phyloP scores from a whole-genome alignment of 2,329 filamentous ascomycete genomes.

The Fusarium sp. region DNA sequence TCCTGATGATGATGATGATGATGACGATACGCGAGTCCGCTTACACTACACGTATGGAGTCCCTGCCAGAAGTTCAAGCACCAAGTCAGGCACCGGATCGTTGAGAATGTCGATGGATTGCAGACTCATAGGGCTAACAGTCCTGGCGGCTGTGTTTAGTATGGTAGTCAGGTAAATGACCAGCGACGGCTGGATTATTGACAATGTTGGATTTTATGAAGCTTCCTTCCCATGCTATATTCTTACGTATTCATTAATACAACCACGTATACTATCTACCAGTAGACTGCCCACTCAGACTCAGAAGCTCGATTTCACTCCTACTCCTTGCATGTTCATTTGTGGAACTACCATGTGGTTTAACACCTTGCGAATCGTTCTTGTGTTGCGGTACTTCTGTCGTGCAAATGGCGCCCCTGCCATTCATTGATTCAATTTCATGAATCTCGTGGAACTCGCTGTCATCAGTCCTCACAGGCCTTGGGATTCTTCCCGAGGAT shows the following conservation, averaged over 20 bases:
- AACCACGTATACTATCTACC: neutral
- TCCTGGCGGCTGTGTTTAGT: neutral
- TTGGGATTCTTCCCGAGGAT: slow-evolving; percentile 15
- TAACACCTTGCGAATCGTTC: neutral
- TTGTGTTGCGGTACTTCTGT: neutral
- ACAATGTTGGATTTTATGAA: neutral
- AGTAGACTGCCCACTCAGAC: neutral
- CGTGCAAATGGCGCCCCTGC: neutral
- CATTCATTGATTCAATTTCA: slow-evolving; percentile 10
- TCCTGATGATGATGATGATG: neutral
- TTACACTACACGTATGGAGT: neutral
- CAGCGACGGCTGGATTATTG: neutral
- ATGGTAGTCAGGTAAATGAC: neutral
- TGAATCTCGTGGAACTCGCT: slow-evolving; percentile 25
- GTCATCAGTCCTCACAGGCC: slow-evolving; percentile 17
- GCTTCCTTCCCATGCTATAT: neutral
- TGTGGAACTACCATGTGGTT: neutral
- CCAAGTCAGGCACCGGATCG: neutral
- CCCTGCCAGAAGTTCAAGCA: neutral
- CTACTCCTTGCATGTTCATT: neutral
- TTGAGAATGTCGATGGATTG: neutral
- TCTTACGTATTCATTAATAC: neutral
- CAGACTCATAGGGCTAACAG: neutral
- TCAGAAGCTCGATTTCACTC: neutral
- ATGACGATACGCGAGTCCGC: neutral